A percentile compares a stretch with the other conserved stretches of the same genome.
phyloP scores from a whole-genome alignment of 768 basidiomycete species.

The Trametes coccinea region DNA sequence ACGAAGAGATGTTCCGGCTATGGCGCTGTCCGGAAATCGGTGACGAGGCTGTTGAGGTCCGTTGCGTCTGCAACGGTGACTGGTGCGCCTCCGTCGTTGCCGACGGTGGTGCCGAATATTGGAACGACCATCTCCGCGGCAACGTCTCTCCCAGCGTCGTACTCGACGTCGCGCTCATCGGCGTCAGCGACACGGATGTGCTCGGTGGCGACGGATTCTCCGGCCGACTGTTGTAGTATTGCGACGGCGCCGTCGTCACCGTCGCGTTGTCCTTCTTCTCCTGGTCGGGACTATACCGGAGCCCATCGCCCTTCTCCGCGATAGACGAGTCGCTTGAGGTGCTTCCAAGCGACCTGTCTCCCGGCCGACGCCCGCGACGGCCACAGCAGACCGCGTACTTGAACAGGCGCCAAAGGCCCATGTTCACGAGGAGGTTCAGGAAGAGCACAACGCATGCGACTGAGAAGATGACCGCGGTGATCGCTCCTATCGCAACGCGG shows the following conservation, averaged over 20 bases:
- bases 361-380: slow-evolving; percentile 9
- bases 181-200: slow-evolving; percentile 21
- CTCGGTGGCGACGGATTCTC: slow-evolving; percentile 30
- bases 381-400: slow-evolving; percentile 21
- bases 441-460: slow-evolving; percentile 69
- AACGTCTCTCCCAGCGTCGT: slow-evolving; percentile 32
- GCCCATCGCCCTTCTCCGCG: slow-evolving; percentile 19
- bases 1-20: slow-evolving; percentile 24
- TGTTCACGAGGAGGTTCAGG: slow-evolving; percentile 47
- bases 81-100: slow-evolving; percentile 21
- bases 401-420: slow-evolving; percentile 28
- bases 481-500: slow-evolving; percentile 76
- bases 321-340: slow-evolving; percentile 24
- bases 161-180: slow-evolving; percentile 22
- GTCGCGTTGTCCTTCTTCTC: slow-evolving; percentile 23
- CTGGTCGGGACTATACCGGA: background rate
- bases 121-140: slow-evolving; percentile 33
- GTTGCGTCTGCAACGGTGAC: slow-evolving; percentile 19
- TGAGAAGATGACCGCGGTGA: slow-evolving; percentile 71
- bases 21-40: slow-evolving; percentile 22
- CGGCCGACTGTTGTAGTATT: slow-evolving; percentile 23
- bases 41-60: slow-evolving; percentile 13
- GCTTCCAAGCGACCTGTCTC: slow-evolving; percentile 24
- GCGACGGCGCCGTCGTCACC: slow-evolving; percentile 23
- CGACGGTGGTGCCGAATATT: slow-evolving; percentile 32